Percentiles rank a stretch among this genome's conserved stretches.
These are phyloP conservation scores for Daldinia childiae DNA, from an alignment of 495 filamentous ascomycete species.

Conservation along the genomic window DNA sequence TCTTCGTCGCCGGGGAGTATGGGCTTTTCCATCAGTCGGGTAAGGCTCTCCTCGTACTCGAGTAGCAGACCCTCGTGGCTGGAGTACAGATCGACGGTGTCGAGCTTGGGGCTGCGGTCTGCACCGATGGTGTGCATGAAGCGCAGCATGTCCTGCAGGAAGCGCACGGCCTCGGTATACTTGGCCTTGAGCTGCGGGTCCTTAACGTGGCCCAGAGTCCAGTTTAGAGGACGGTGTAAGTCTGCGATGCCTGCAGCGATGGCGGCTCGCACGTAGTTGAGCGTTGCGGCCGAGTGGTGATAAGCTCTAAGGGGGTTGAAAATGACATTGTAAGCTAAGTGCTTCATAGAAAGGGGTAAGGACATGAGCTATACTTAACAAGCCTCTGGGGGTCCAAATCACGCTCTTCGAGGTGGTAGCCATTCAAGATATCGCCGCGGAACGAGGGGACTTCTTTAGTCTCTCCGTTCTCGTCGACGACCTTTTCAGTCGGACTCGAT, in stretches of 20 bases:
- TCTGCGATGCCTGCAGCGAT: slow-evolving; percentile 91
- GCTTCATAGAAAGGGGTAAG: not conserved
- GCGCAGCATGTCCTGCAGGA: slow-evolving; percentile 87
- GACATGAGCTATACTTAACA: slow-evolving; percentile 62
- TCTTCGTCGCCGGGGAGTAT: slow-evolving; percentile 35
- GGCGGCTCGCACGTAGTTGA: slow-evolving; percentile 89
- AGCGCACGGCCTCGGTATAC: slow-evolving; percentile 82
- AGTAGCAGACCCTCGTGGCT: slow-evolving; percentile 94
- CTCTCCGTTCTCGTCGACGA: slow-evolving; percentile 64
- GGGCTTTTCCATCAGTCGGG: slow-evolving; percentile 76
- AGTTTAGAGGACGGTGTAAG: slow-evolving; percentile 91
- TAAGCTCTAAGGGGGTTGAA: slow-evolving; percentile 70
- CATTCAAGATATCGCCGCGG: slow-evolving; percentile 95
- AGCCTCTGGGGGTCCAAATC: slow-evolving; percentile 82
- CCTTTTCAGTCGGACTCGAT: slow-evolving; percentile 83
- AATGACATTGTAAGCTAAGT: slow-evolving; percentile 3
- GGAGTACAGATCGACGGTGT: slow-evolving; percentile 95
- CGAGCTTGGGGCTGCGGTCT: slow-evolving; percentile 81
- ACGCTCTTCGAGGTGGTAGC: slow-evolving; percentile 75
- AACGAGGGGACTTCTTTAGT: slow-evolving; percentile 81
- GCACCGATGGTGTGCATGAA: slow-evolving; percentile 97
- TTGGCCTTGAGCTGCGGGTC: slow-evolving; percentile 82
- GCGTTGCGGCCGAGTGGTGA: slow-evolving; percentile 90
- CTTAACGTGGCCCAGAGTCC: slow-evolving; percentile 92
- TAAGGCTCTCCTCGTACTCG: slow-evolving; percentile 91